Percentiles rank a stretch among this genome's conserved stretches.
These are phyloP conservation scores for Globisporangium acanthophoron DNA, from an alignment of 352 stramenopile species.

Conservation along the genomic window DNA sequence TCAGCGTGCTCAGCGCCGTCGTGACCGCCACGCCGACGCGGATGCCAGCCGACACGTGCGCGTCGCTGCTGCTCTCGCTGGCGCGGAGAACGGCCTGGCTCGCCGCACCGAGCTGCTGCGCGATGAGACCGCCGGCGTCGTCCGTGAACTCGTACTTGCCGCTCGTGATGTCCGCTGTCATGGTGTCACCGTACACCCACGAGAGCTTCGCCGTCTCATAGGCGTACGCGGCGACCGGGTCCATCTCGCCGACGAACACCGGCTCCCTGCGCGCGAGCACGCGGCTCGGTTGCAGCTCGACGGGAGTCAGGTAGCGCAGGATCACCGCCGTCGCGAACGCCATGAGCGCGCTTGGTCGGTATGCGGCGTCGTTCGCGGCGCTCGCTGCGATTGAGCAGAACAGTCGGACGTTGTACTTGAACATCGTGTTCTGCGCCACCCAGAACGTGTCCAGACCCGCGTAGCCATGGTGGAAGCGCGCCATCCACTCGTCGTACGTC, in stretches of 20 bases:
- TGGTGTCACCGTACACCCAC: conserved; percentile 32
- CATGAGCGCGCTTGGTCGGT: conserved; percentile 33
- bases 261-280: background rate
- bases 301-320: conserved; percentile 47
- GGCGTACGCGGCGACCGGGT: background rate
- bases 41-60: conserved; percentile 4
- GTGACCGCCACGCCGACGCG: conserved; percentile 27
- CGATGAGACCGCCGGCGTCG: conserved; percentile 20
- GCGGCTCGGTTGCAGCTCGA: background rate
- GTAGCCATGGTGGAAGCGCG: conserved; percentile 71
- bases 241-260: conserved; percentile 1
- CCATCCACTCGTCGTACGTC: conserved; percentile 83
- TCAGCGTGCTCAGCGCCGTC: conserved; percentile 27
- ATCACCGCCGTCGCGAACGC: conserved; percentile 41
- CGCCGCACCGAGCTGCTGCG: conserved; percentile 16
- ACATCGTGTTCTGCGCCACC: conserved; percentile 86
- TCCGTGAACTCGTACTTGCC: conserved; percentile 57
- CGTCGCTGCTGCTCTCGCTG: conserved; percentile 30
- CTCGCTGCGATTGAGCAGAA: conserved; percentile 27
- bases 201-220: conserved; percentile 14
- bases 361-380: conserved; percentile 16
- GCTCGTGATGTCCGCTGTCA: conserved; percentile 34
- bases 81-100: conserved; percentile 17
- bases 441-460: conserved; percentile 93
- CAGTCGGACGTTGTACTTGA: conserved; percentile 39